Evolutionary conservation across 2,329 filamentous ascomycete genomes (phyloP).

Genomic region (Pseudogymnoascus sp.): DNA sequence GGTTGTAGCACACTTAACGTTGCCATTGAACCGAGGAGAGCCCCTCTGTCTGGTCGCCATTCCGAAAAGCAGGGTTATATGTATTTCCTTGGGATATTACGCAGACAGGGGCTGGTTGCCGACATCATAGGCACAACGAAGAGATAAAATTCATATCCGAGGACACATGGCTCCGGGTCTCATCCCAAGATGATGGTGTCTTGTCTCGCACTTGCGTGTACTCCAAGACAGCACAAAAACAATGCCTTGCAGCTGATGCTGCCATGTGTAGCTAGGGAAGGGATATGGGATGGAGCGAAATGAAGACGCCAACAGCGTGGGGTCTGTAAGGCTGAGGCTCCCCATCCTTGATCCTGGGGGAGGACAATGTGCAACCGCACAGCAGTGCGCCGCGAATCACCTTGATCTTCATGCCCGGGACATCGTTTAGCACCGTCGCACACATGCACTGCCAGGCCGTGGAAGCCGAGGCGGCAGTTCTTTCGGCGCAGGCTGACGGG

Average conservation of each 20-base stretch:
- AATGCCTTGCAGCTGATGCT: background rate
- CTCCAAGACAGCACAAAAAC: background rate
- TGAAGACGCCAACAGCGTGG: background rate
- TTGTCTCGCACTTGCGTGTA: background rate
- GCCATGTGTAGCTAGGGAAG: background rate
- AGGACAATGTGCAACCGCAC: slow-evolving; percentile 1
- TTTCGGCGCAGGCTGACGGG: background rate
- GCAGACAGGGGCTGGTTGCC: background rate
- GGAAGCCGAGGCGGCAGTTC: background rate
- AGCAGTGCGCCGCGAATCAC: background rate
- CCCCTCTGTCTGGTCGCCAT: background rate
- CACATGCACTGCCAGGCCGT: background rate
- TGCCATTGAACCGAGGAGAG: background rate
- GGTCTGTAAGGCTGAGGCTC: background rate
- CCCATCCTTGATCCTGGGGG: background rate
- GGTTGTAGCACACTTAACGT: background rate
- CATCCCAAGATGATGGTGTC: background rate
- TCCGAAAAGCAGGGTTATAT: background rate
- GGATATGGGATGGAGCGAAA: background rate
- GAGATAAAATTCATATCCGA: background rate
- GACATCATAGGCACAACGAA: background rate
- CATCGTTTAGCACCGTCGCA: background rate
- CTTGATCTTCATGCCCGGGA: background rate
- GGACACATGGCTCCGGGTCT: background rate
- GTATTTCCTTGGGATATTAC: background rate